Base-by-base conservation (phyloP, 768 basidiomycete species). In the Serendipita indica region DNA sequence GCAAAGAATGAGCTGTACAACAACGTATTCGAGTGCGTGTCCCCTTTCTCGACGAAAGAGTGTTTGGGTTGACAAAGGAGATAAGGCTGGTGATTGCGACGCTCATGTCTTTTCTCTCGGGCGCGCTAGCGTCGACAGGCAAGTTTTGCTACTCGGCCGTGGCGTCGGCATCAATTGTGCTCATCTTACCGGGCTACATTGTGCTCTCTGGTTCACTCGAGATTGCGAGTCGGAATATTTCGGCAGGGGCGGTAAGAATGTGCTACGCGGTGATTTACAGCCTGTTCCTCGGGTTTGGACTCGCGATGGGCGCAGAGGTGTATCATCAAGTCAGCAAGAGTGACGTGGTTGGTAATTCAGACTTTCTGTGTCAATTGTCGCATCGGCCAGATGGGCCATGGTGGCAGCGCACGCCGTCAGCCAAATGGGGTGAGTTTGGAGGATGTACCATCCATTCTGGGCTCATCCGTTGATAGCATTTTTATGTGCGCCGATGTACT, bases 201-300 rank as follows among this genome's bases (percentile, higher is more conserved):
- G 80, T 86, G 7, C 75, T 86, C 13, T 77, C 74, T 64, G 90
- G 84, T 52, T 77, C 82, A 10, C 79, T 91, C 30, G 89, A 91
- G 66, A 71, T 90, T 20, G 79, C 86, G 60, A 84, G 86, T 2
- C 78, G 87, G 16, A 86, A 86, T 62, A 83, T 93, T 64, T 80
- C 89, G 30, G 75, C 86, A 0, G 88, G 90, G n/a, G 83, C 86
- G 10, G 88, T 91, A 32, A 77, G 87, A 35, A 74, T 91, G 14
- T 86, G 85, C 63, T 91, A 86, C 65, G 78, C 86, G 25, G 74
- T 86, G 57, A 76, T 86, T 59, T 92, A 91, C 65, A 82, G 84
- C n/a, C 65, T 73, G 10, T 74, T 73, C 68, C 64, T 74, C 13
- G 72, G 84, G 0, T 88, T 92, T 66, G 89, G 90, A 3, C 79